Evolutionary conservation across 2,329 filamentous ascomycete species (phyloP).

Genomic region (Aureobasidium sp.): DNA sequence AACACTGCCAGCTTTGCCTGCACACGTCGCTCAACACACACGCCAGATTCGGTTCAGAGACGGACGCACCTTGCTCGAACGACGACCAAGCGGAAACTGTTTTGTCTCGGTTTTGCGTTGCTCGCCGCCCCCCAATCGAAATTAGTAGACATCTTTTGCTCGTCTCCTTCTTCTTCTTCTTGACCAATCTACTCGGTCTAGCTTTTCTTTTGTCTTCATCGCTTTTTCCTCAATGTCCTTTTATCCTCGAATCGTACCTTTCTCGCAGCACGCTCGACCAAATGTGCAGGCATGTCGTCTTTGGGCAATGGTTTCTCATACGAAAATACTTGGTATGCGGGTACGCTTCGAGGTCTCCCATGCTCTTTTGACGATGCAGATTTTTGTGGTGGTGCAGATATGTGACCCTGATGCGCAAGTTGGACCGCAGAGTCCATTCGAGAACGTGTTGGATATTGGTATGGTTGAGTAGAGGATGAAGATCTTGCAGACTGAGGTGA

Average conservation of each 20-base stretch:
- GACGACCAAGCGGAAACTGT: neutral
- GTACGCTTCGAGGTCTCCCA: neutral
- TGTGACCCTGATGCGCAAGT: neutral
- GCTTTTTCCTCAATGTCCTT: neutral
- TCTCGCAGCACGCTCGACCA: neutral
- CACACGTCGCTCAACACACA: neutral
- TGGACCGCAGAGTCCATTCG: neutral
- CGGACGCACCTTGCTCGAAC: neutral
- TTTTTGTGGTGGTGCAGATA: neutral
- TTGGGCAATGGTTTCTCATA: neutral
- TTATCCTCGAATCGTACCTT: neutral
- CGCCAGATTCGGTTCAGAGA: neutral
- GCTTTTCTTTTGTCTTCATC: neutral
- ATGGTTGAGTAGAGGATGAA: neutral
- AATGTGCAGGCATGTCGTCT: neutral
- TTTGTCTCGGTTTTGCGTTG: neutral
- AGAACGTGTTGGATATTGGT: neutral
- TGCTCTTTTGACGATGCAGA: neutral
- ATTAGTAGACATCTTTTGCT: neutral
- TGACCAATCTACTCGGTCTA: neutral
- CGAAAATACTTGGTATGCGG: neutral
- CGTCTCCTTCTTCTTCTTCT: neutral
- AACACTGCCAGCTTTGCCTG: neutral
- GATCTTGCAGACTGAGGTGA: neutral
- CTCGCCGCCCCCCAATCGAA: neutral